These are phyloP conservation scores for Monosporozyma yasuniensis DNA, from an alignment of 805 yeast species.

Conservation along the genomic window DNA sequence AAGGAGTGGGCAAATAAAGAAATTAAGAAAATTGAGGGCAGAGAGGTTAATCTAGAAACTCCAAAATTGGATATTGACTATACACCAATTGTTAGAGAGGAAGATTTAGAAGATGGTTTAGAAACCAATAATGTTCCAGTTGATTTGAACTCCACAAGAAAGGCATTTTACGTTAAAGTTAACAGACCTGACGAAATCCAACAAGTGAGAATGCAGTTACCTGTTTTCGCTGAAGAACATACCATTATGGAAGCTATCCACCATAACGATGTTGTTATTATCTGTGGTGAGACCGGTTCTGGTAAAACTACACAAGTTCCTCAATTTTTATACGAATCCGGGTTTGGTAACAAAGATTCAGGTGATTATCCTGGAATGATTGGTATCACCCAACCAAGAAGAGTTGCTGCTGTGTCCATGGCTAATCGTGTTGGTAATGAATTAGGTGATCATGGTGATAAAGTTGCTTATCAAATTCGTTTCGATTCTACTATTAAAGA, in stretches of 20 bases:
- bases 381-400: constrained; percentile 91
- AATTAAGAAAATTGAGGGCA: constrained; percentile 54
- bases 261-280: constrained; percentile 80
- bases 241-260: constrained; percentile 90
- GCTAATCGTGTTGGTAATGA: constrained; percentile 71
- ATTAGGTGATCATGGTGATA: constrained; percentile 58
- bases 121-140: constrained; percentile 57
- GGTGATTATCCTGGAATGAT: constrained; percentile 82
- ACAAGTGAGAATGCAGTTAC: constrained; percentile 57
- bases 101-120: constrained; percentile 64
- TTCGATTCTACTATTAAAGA: constrained; percentile 61
- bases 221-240: constrained; percentile 87
- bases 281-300: constrained; percentile 98
- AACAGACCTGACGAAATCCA: constrained; percentile 61
- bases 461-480: constrained; percentile 75
- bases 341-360: constrained; percentile 56
- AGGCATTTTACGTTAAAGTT: constrained; percentile 61
- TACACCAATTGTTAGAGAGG: constrained; percentile 50
- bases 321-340: constrained; percentile 87
- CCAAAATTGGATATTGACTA: constrained; percentile 44
- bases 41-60: constrained; percentile 43
- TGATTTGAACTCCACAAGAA: constrained; percentile 40
- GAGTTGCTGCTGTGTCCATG: constrained; percentile 92
- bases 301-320: constrained; percentile 99
- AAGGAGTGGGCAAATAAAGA: constrained; percentile 83